Base-by-base conservation (phyloP, 2,329 filamentous ascomycete genomes). In the Neocucurbitaria cava region DNA sequence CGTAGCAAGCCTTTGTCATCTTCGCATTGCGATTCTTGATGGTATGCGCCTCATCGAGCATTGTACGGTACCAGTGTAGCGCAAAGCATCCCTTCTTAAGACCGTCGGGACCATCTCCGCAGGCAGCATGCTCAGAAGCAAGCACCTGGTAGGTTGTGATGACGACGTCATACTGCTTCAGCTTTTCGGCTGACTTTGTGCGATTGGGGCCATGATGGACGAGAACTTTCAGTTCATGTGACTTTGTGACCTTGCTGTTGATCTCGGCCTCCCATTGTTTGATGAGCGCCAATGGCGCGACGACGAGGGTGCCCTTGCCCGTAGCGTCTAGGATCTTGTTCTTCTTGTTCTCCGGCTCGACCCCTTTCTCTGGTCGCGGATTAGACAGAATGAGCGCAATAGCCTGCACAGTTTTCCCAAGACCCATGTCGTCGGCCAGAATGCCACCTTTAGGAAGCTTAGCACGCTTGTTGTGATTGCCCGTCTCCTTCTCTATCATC, bases 21-120 rank as follows among this genome's bases (percentile, higher is more conserved):
- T 99, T 99, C 20, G 95, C 92, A 64, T 96, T 96, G 59, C 94
- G 89, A 72, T 99, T 99, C 79, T 99, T 99, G 83, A 99, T 97
- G 1, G 91, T 96, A 75, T 99, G 95, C 1, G 95, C 95, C 79
- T 99, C 95, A 61, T 99, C 95, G 2, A 99, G 83, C 61, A 99
- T 94, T 57, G 97, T 86, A 46, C 95, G 89, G 79, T 95, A 98
- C 95, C 95, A 99, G 68, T 94, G 87, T 5, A 97, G 81, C 10
- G 91, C 92, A 70, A 97, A 97, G 68, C 93, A 94, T 10, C 93
- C 94, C 46, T 88, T 85, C 69, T 93, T 89, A 35, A 87, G 76
- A 9, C 85, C 84, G 47, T 86, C 82, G 7, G 82, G 81, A 3
- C 79, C 81, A 42, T 85, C 85, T 36, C 85, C 87, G 10, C 87